Evolutionary conservation across 768 basidiomycete species (phyloP).

Genomic region (Gymnopilus dilepis): DNA sequence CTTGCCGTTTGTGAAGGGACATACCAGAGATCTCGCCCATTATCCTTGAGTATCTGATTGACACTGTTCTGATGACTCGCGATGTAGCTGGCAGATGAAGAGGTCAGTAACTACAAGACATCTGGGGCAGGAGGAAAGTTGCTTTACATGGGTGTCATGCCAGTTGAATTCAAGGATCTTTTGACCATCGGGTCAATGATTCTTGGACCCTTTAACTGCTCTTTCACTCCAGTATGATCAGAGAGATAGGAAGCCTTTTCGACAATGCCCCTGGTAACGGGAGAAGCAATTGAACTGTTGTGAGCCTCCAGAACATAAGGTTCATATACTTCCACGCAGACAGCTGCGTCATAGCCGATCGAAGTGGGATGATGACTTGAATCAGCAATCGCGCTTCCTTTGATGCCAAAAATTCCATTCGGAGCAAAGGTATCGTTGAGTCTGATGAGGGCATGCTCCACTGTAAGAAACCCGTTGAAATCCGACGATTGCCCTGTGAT

Average conservation of each 20-base stretch:
- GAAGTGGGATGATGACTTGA: conserved; percentile 32
- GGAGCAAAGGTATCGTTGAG: conserved; percentile 41
- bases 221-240: conserved; percentile 22
- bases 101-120: background rate
- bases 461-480: conserved; percentile 38
- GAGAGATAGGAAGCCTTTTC: conserved; percentile 33
- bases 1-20: conserved; percentile 35
- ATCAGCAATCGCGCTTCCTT: conserved; percentile 28
- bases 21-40: conserved; percentile 43
- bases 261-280: conserved; percentile 37
- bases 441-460: conserved; percentile 42
- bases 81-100: conserved; percentile 26
- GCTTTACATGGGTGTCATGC: conserved; percentile 31
- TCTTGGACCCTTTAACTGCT: conserved; percentile 27
- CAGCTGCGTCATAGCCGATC: conserved; percentile 45
- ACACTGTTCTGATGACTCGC: conserved; percentile 43
- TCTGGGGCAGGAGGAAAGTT: background rate
- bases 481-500: too few species aligned
- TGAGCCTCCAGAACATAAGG: conserved; percentile 46
- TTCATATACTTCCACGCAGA: conserved; percentile 46
- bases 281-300: conserved; percentile 38
- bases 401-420: conserved; percentile 33
- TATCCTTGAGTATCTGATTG: conserved; percentile 46
- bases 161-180: conserved; percentile 35
- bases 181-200: conserved; percentile 26